Base-by-base conservation (phyloP, 768 basidiomycete genomes). In the Hypsizygus marmoreus region DNA sequence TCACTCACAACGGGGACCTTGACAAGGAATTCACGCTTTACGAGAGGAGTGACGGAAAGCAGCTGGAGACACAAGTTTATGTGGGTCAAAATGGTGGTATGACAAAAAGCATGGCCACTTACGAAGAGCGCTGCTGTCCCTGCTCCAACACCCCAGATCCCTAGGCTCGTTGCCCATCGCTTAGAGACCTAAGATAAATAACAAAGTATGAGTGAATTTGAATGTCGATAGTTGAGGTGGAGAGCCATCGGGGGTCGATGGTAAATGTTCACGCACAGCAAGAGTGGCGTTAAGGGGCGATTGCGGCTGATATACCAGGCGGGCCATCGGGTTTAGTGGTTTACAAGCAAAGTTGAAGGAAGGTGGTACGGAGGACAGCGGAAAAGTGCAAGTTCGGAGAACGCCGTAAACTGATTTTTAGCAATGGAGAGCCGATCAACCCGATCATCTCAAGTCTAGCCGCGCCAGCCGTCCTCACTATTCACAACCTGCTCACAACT, bases 11-110 rank as follows among this genome's bases (percentile, higher is more conserved):
- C 58, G 3, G 91, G 91, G 28, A 88, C 66, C 56, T 91, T 88
- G 50, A 79, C 64, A 31, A 93, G 70, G 50, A 92, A 60, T 59
- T 82, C 86, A 31, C 83, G 81, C 68, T 81, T 86, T 53, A 93
- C 86, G 32, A 91, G 74, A n/a, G 91, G 91, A 1, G 89, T 91
- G 37, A 88, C 87, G 5, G 90, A 91, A 40, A 91, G 75, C 26
- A 91, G 53, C 86, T 90, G 58, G 26, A 40, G 20, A 12, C 34
- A 49, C 9, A 48, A 31, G 46, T 24, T 20, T 40, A 29, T 29
- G n/a, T n/a, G n/a, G n/a, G n/a, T n/a, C n/a, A n/a, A n/a, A n/a
- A n/a, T n/a, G n/a, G n/a, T n/a, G n/a, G n/a, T n/a, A n/a, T n/a
- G n/a, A n/a, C n/a, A n/a, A n/a, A n/a, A n/a, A n/a, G n/a, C n/a